These are phyloP conservation scores for Fusarium phyllophilum DNA, from an alignment of 2,329 filamentous ascomycete genomes.

Conservation along the genomic window DNA sequence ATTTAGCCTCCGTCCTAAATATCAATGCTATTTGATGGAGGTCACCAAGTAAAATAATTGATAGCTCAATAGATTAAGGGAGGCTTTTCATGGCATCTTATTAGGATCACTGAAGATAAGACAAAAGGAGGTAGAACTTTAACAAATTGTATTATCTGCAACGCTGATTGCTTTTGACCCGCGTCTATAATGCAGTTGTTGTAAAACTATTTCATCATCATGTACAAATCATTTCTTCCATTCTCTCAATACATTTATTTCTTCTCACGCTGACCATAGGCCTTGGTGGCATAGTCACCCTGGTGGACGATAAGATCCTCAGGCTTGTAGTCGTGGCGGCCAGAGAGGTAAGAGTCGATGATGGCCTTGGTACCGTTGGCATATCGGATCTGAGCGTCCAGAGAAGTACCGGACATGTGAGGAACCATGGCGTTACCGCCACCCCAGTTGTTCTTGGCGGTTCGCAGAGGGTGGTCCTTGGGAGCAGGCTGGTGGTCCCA, in stretches of 20 bases:
- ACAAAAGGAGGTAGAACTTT: conserved; percentile 15
- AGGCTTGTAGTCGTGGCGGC: conserved; percentile 85
- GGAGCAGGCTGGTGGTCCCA: conserved; percentile 99
- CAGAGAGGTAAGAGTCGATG: conserved; percentile 88
- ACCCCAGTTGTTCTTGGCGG: conserved; percentile 92
- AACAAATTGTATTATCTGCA: conserved; percentile 40
- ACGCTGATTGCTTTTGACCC: conserved; percentile 37
- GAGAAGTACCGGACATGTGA: conserved; percentile 98
- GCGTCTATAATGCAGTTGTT: conserved; percentile 35
- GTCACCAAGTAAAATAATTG: background rate
- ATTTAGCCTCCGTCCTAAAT: background rate
- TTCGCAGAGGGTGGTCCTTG: conserved; percentile 90
- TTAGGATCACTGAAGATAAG: background rate
- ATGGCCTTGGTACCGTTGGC: conserved; percentile 89
- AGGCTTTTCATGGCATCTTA: background rate
- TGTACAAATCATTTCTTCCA: conserved; percentile 34
- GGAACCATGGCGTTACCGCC: conserved; percentile 99
- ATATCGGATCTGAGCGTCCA: conserved; percentile 95
- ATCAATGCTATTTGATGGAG: background rate
- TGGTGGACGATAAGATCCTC: conserved; percentile 91
- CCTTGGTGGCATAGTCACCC: conserved; percentile 94
- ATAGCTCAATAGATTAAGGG: background rate
- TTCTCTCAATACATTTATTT: conserved; percentile 32
- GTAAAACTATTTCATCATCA: conserved; percentile 37
- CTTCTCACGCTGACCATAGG: conserved; percentile 81